These are phyloP conservation scores for Chaetomiaceae sp. DNA, from an alignment of 2,329 filamentous ascomycete genomes.

Conservation along the genomic window DNA sequence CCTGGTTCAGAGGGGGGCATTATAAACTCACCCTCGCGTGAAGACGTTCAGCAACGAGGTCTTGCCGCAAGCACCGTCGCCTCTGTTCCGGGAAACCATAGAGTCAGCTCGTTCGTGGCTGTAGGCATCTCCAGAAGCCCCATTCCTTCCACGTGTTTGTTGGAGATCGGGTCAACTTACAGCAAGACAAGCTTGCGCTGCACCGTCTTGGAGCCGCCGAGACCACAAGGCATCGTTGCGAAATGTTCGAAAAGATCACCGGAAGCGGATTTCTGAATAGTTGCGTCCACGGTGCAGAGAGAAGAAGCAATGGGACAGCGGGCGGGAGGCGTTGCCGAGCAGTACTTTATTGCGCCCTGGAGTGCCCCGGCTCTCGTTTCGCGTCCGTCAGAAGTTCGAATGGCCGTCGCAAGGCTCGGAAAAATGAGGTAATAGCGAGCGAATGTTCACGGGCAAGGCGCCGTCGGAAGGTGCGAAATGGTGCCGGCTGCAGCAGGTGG, in stretches of 20 bases:
- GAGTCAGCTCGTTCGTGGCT: slow-evolving; percentile 4
- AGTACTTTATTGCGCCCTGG: neutral
- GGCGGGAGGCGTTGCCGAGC: too few relatives aligned
- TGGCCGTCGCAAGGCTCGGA: neutral
- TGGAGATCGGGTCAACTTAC: slow-evolving; percentile 44
- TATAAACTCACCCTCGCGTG: slow-evolving; percentile 80
- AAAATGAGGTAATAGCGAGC: slow-evolving; percentile 4
- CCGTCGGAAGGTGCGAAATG: slow-evolving; percentile 3
- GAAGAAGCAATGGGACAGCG: neutral
- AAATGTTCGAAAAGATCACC: too few relatives aligned
- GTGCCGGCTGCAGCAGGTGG: neutral
- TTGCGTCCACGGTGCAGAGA: neutral
- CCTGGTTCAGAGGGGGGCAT: too few relatives aligned
- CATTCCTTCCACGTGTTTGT: neutral
- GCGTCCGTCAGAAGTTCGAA: neutral
- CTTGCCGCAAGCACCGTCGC: slow-evolving; percentile 95
- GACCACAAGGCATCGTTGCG: slow-evolving; percentile 43
- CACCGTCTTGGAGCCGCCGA: slow-evolving; percentile 74
- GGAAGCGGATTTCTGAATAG: too few relatives aligned
- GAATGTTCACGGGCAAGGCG: slow-evolving; percentile 2
- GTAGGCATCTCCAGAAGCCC: neutral
- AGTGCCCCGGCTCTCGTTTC: neutral
- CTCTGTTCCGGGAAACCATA: slow-evolving; percentile 44
- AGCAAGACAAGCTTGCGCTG: slow-evolving; percentile 95
- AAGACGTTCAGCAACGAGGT: slow-evolving; percentile 97